phyloP scores from a whole-genome alignment of 2,329 filamentous ascomycete genomes.

The Fusarium scirpi region DNA sequence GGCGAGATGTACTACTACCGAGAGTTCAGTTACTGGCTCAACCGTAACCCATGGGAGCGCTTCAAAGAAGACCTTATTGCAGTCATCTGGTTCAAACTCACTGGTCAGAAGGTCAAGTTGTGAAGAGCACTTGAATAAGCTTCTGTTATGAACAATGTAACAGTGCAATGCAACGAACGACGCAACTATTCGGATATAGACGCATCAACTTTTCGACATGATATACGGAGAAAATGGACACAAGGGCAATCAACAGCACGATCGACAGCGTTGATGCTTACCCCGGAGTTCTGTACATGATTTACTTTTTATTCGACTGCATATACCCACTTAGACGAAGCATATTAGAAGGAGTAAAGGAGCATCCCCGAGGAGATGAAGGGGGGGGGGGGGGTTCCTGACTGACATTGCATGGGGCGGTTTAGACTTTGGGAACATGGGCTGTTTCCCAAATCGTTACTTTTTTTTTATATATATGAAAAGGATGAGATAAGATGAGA shows the following conservation, averaged over 20 bases:
- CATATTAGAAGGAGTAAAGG: slow-evolving; percentile 34
- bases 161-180: not conserved
- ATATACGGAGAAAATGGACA: slow-evolving; percentile 30
- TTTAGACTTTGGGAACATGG: slow-evolving; percentile 10
- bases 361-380: slow-evolving; percentile 10
- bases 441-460: not conserved
- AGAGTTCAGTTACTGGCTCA: slow-evolving; percentile 89
- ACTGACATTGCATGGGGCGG: slow-evolving; percentile 1
- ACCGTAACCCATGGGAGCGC: slow-evolving; percentile 83
- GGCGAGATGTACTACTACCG: slow-evolving; percentile 97
- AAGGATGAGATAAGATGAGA: slow-evolving; percentile 11
- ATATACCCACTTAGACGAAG: slow-evolving; percentile 43
- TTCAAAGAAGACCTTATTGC: slow-evolving; percentile 76
- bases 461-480: not conserved
- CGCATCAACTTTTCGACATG: slow-evolving; percentile 23
- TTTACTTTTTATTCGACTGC: slow-evolving; percentile 31
- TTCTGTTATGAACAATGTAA: slow-evolving; percentile 1
- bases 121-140: slow-evolving; percentile 47
- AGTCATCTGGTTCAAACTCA: slow-evolving; percentile 72
- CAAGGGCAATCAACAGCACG: slow-evolving; percentile 8
- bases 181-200: slow-evolving; percentile 12
- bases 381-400: not conserved
- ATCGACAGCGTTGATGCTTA: slow-evolving; percentile 19
- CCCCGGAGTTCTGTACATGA: slow-evolving; percentile 38
- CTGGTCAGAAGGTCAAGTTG: slow-evolving; percentile 70